These are phyloP conservation scores for Coemansia sp. DNA, from an alignment of 192 early-diverging fungal species.

Conservation along the genomic window DNA sequence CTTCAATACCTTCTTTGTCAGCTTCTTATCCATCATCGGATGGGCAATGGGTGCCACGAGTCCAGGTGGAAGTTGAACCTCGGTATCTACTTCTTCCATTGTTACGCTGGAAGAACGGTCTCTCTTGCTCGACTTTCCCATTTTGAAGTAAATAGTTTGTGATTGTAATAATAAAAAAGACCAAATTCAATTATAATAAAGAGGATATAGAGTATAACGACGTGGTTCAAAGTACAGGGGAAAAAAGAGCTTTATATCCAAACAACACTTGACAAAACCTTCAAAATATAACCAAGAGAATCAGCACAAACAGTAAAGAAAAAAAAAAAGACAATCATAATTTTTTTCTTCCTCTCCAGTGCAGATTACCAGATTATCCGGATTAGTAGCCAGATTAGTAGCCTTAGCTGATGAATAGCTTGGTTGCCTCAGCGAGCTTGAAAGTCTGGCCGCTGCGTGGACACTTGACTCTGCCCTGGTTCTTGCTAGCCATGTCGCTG, in stretches of 20 bases:
- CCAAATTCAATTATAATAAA: neutral
- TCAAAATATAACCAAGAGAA: too few relatives aligned
- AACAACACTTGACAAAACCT: too few relatives aligned
- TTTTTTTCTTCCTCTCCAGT: neutral
- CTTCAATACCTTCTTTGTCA: constrained; percentile 50
- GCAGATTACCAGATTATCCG: neutral
- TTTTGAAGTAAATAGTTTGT: too few relatives aligned
- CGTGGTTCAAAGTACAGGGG: neutral
- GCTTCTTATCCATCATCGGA: constrained; percentile 48
- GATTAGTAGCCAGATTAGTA: neutral
- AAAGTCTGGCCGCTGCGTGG: constrained; percentile 63
- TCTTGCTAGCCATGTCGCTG: constrained; percentile 61
- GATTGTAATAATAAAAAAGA: neutral
- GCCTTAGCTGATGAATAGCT: constrained; percentile 68
- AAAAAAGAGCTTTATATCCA: too few relatives aligned
- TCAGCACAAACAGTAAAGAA: neutral
- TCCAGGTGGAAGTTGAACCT: constrained; percentile 10
- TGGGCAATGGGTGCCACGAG: constrained; percentile 47
- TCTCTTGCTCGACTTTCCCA: constrained; percentile 82
- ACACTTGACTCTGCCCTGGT: constrained; percentile 66
- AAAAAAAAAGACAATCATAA: neutral
- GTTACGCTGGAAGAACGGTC: constrained; percentile 34
- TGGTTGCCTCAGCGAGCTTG: constrained; percentile 60
- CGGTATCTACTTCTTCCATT: constrained; percentile 29
- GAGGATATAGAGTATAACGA: neutral